Percentiles rank a stretch among this genome's conserved stretches.
These are phyloP conservation scores for Ogataea methanolica DNA, from an alignment of 805 yeast genomes.

Conservation along the genomic window DNA sequence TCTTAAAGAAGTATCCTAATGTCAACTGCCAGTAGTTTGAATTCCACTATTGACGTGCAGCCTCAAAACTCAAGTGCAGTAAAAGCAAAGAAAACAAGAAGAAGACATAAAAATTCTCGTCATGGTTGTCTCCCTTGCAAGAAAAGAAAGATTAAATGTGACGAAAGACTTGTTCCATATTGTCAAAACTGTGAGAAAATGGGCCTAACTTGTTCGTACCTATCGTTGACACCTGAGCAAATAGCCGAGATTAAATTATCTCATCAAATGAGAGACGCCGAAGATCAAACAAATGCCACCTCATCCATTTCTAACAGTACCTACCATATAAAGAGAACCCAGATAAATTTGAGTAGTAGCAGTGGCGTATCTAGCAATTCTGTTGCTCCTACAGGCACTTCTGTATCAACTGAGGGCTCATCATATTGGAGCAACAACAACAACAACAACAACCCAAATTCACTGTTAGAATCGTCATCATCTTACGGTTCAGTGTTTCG, in stretches of 20 bases:
- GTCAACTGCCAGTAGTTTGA: too few species aligned
- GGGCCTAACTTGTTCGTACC: slow-evolving; percentile 44
- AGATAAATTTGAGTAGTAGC: background rate
- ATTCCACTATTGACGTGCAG: too few species aligned
- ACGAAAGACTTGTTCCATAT: slow-evolving; percentile 50
- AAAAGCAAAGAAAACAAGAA: slow-evolving; percentile 37
- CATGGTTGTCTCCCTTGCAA: slow-evolving; percentile 72
- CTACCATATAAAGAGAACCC: too few species aligned
- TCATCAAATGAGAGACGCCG: background rate
- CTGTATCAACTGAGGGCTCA: too few species aligned
- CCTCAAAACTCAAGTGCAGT: too few species aligned
- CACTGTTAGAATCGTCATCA: too few species aligned
- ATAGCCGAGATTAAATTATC: slow-evolving; percentile 3
- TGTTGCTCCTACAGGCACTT: too few species aligned
- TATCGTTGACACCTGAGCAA: slow-evolving; percentile 16
- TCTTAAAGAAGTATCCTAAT: too few species aligned
- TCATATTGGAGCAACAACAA: too few species aligned
- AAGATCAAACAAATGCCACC: background rate
- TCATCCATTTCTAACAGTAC: background rate
- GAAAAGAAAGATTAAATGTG: slow-evolving; percentile 59
- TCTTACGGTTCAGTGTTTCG: too few species aligned
- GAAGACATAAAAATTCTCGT: slow-evolving; percentile 66
- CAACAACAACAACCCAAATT: too few species aligned
- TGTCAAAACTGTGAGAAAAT: slow-evolving; percentile 52
- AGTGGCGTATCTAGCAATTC: too few species aligned